These are phyloP conservation scores for Geosmithia flava DNA, from an alignment of 2,329 filamentous ascomycete genomes.

Conservation along the genomic window DNA sequence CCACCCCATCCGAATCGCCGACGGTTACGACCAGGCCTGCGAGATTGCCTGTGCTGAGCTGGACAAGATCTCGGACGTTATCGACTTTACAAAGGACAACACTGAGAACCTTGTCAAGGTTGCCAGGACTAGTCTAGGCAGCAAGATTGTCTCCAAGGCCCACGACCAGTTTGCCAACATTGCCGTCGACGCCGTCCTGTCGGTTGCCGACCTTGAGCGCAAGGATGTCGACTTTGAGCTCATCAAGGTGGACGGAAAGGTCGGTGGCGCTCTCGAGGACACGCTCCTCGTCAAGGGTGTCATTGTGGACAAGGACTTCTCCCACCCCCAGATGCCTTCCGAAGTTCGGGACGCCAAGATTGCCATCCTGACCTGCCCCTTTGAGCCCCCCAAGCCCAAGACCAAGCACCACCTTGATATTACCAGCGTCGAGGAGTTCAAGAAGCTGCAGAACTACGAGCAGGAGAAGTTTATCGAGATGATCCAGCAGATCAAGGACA, in stretches of 20 bases:
- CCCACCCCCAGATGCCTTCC: conserved; percentile 96
- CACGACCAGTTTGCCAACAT: conserved; percentile 98
- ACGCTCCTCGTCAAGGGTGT: conserved; percentile 93
- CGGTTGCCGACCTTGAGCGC: conserved; percentile 87
- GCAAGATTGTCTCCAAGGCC: conserved; percentile 98
- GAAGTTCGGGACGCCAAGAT: conserved; percentile 94
- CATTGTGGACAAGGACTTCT: conserved; percentile 99
- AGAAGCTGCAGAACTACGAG: conserved; percentile 93
- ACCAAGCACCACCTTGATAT: conserved; percentile 99
- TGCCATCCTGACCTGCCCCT: conserved; percentile 93
- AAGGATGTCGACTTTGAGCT: conserved; percentile 98
- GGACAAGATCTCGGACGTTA: conserved; percentile 83
- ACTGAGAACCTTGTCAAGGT: conserved; percentile 86
- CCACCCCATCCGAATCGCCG: conserved; percentile 95
- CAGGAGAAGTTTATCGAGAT: conserved; percentile 95
- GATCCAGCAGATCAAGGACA: conserved; percentile 97
- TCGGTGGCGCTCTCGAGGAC: conserved; percentile 87
- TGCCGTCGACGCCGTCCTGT: conserved; percentile 91
- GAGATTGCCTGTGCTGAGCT: conserved; percentile 91
- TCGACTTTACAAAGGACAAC: conserved; percentile 70
- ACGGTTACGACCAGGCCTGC: conserved; percentile 95
- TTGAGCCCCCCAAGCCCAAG: conserved; percentile 98
- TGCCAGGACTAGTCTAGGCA: conserved; percentile 88
- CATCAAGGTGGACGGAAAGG: conserved; percentile 98
- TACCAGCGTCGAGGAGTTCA: conserved; percentile 93